phyloP scores from a whole-genome alignment of 306 rosid species.

The Prinsepia uniflora region DNA sequence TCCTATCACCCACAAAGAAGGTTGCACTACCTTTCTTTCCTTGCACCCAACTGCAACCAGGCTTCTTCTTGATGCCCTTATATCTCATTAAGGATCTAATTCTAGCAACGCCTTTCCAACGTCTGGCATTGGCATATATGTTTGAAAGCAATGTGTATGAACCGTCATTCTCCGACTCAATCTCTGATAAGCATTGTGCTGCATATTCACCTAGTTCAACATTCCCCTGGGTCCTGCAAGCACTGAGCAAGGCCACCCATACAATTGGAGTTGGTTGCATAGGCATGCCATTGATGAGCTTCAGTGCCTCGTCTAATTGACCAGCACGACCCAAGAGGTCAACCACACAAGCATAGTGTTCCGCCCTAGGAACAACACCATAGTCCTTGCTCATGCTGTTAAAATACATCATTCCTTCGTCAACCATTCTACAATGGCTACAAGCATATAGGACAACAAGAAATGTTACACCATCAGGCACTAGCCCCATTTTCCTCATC shows the following conservation, averaged over 20 bases:
- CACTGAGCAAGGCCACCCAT: conserved; percentile 79
- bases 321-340: conserved; percentile 88
- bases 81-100: conserved; percentile 64
- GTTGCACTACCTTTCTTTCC: conserved; percentile 58
- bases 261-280: conserved; percentile 62
- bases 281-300: conserved; percentile 63
- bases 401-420: conserved; percentile 59
- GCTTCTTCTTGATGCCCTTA: conserved; percentile 64
- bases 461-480: conserved; percentile 67
- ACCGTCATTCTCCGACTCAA: conserved; percentile 62
- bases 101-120: conserved; percentile 83
- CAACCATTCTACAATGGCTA: conserved; percentile 77
- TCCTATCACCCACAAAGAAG: conserved; percentile 74
- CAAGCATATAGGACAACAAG: conserved; percentile 83
- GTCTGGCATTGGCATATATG: conserved; percentile 72
- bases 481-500: conserved; percentile 48
- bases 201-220: conserved; percentile 81
- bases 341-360: conserved; percentile 88
- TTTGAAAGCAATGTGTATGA: conserved; percentile 81
- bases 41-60: conserved; percentile 89
- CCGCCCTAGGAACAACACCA: conserved; percentile 62
- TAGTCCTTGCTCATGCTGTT: conserved; percentile 50
- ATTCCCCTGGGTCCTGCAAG: conserved; percentile 63
- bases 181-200: conserved; percentile 42
- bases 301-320: conserved; percentile 52